Percentiles rank a stretch among this genome's conserved stretches.
phyloP scores from a whole-genome alignment of 2,329 filamentous ascomycete genomes.

The Chaetomium globosum region DNA sequence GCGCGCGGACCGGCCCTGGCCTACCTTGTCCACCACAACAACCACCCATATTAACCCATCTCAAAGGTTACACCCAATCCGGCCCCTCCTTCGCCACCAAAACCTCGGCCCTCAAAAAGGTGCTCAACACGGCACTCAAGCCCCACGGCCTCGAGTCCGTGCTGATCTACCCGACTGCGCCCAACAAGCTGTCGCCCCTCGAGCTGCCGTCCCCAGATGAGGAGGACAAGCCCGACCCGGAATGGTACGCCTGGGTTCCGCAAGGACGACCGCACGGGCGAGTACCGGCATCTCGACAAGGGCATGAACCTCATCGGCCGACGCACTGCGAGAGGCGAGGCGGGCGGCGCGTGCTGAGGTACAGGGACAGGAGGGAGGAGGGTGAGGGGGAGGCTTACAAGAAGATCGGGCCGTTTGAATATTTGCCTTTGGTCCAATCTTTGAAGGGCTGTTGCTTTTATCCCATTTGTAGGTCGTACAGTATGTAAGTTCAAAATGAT shows the following conservation, averaged over 20 bases:
- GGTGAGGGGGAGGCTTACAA: slow-evolving; percentile 2
- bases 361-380: background rate
- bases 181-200: slow-evolving; percentile 55
- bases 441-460: too few species aligned
- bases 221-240: too few species aligned
- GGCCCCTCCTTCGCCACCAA: slow-evolving; percentile 83
- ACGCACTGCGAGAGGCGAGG: slow-evolving; percentile 50
- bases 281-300: slow-evolving; percentile 70
- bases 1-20: background rate
- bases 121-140: slow-evolving; percentile 71
- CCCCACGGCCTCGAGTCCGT: slow-evolving; percentile 57
- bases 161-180: slow-evolving; percentile 70
- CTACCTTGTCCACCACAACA: background rate
- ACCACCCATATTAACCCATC: background rate
- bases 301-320: slow-evolving; percentile 68
- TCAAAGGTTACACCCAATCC: slow-evolving; percentile 84
- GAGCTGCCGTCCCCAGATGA: slow-evolving; percentile 47
- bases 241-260: slow-evolving; percentile 80
- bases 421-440: too few species aligned
- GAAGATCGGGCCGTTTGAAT: too few species aligned
- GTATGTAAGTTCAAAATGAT: too few species aligned
- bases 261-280: slow-evolving; percentile 63
- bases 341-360: background rate
- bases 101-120: slow-evolving; percentile 82
- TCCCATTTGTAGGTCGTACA: too few species aligned